Percentiles rank a stretch among this genome's conserved stretches.
Conservation (phyloP, 2,329 filamentous ascomycete genomes). For the Cucurbitaria berberidis region DNA sequence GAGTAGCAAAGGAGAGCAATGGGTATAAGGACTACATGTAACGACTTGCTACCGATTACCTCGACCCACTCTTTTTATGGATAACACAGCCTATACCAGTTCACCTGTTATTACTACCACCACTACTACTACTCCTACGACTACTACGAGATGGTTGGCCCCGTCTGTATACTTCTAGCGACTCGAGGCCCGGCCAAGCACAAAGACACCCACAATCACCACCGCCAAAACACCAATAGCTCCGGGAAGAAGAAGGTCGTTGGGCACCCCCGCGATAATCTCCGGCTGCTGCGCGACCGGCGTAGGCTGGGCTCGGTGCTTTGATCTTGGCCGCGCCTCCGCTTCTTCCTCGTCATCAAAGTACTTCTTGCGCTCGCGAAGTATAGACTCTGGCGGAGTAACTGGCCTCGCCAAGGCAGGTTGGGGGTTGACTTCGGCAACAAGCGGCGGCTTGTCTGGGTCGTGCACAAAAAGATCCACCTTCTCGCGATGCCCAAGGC, state of each 20-base stretch:
- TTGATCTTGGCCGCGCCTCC: conserved; percentile 53
- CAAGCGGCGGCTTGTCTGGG: conserved; percentile 84
- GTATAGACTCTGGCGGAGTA: conserved; percentile 60
- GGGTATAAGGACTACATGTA: too few species aligned
- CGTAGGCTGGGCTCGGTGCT: conserved; percentile 53
- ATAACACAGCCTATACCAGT: too few species aligned
- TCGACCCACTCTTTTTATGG: too few species aligned
- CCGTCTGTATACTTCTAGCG: too few species aligned
- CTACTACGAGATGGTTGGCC: too few species aligned
- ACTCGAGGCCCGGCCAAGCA: conserved; percentile 72
- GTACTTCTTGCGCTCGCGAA: conserved; percentile 55
- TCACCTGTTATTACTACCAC: too few species aligned
- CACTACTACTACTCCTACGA: too few species aligned
- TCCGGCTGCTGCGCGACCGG: conserved; percentile 66
- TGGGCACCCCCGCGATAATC: conserved; percentile 88
- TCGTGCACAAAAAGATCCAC: conserved; percentile 97
- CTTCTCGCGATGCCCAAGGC: conserved; percentile 81
- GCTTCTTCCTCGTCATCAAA: conserved; percentile 65
- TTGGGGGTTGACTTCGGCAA: conserved; percentile 66
- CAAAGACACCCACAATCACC: conserved; percentile 92
- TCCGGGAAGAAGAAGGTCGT: conserved; percentile 89
- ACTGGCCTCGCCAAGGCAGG: conserved; percentile 58
- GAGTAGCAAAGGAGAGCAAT: too few species aligned
- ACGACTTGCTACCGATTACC: too few species aligned
- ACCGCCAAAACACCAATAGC: conserved; percentile 95